Conservation (phyloP, 345 rosid genomes). For the Punica granatum region DNA sequence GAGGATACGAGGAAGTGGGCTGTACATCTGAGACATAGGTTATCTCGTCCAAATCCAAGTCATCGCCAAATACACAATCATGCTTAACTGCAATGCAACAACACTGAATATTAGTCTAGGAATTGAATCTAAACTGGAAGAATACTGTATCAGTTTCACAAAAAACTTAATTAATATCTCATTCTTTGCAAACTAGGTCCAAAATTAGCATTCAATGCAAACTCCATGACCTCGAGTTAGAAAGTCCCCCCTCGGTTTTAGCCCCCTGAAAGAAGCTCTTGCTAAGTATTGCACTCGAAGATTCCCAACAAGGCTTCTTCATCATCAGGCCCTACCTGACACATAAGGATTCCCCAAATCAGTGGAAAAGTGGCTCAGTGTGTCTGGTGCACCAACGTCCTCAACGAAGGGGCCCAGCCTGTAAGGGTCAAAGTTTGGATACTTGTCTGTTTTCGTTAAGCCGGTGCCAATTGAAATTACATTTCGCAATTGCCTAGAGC, state of each 20-base stretch:
- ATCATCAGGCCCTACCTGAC: too few species aligned
- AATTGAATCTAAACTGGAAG: background rate
- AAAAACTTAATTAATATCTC: background rate
- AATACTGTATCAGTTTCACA: background rate
- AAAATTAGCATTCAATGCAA: too few species aligned
- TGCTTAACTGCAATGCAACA: slow-evolving; percentile 51
- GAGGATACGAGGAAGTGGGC: background rate
- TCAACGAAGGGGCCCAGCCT: slow-evolving; percentile 99
- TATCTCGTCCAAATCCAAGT: slow-evolving; percentile 64
- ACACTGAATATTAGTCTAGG: background rate
- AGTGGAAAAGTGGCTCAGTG: too few species aligned
- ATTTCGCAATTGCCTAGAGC: too few species aligned
- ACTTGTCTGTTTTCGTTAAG: slow-evolving; percentile 97
- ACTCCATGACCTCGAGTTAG: too few species aligned
- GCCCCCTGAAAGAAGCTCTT: too few species aligned
- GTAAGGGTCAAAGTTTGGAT: slow-evolving; percentile 98
- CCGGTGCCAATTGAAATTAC: slow-evolving; percentile 96
- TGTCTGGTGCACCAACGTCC: slow-evolving; percentile 91
- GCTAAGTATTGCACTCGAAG: too few species aligned
- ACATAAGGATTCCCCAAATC: too few species aligned
- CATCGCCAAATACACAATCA: slow-evolving; percentile 80
- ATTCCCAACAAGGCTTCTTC: too few species aligned
- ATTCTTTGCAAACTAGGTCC: background rate
- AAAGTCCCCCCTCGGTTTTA: too few species aligned
- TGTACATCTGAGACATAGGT: slow-evolving; percentile 58